These are phyloP conservation scores for Tuber magnatum DNA, from an alignment of 495 filamentous ascomycete species.

Conservation along the genomic window DNA sequence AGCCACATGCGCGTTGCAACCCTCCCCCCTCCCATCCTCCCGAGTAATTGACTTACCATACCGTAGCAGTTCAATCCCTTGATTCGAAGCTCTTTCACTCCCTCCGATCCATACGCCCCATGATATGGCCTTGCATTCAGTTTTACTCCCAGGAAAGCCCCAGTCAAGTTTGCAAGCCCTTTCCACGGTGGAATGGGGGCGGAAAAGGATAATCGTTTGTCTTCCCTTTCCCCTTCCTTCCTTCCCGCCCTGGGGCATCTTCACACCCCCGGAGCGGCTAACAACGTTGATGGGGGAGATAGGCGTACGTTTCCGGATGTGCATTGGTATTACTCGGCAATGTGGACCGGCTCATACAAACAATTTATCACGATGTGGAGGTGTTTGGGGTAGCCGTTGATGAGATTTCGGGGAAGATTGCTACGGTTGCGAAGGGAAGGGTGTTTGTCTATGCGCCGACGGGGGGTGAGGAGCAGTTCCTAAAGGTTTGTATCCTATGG, in stretches of 20 bases:
- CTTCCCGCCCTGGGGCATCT: not conserved
- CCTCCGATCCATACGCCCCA: not conserved
- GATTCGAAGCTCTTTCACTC: slow-evolving; percentile 7
- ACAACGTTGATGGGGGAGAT: slow-evolving; percentile 3
- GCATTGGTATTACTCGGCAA: slow-evolving; percentile 74
- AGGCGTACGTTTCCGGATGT: slow-evolving; percentile 86
- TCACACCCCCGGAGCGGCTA: slow-evolving; percentile 7
- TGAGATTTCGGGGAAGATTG: slow-evolving; percentile 78
- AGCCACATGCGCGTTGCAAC: not conserved
- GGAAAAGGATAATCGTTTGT: slow-evolving; percentile 69
- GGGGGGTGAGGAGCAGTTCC: slow-evolving; percentile 59
- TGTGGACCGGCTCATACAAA: slow-evolving; percentile 72
- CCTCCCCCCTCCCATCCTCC: not conserved
- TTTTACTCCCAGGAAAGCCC: slow-evolving; percentile 79
- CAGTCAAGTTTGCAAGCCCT: slow-evolving; percentile 83
- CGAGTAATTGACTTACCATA: not conserved
- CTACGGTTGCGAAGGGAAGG: slow-evolving; percentile 56
- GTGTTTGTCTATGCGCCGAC: slow-evolving; percentile 75
- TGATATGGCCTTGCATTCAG: slow-evolving; percentile 9
- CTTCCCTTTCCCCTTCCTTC: slow-evolving; percentile 4
- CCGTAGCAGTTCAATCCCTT: not conserved
- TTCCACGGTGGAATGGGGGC: slow-evolving; percentile 75
- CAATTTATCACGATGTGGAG: slow-evolving; percentile 73
- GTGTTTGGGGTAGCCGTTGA: slow-evolving; percentile 72
- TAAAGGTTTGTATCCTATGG: slow-evolving; percentile 51